These are phyloP conservation scores for Aspergillus oerlinghausenensis DNA, from an alignment of 2,329 filamentous ascomycete species.

Conservation along the genomic window DNA sequence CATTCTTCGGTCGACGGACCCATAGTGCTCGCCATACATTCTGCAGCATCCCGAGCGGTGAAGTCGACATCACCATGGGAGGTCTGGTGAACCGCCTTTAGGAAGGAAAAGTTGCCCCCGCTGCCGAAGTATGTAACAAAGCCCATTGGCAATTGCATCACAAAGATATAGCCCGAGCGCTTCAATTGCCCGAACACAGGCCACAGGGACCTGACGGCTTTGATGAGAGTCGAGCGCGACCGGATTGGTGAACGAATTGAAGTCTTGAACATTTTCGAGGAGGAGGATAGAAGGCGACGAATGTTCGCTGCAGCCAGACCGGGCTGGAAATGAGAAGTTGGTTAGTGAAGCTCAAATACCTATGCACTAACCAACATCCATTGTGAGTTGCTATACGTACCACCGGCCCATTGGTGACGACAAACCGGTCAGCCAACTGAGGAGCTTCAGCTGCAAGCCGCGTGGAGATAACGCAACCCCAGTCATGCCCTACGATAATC, in stretches of 20 bases:
- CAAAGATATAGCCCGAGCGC: slow-evolving; percentile 53
- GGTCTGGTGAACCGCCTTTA: slow-evolving; percentile 39
- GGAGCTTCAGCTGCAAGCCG: slow-evolving; percentile 57
- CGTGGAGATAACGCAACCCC: slow-evolving; percentile 50
- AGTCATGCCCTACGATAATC: slow-evolving; percentile 52
- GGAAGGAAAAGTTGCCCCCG: slow-evolving; percentile 48
- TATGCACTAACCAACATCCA: background rate
- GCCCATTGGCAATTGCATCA: slow-evolving; percentile 47
- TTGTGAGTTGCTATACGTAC: slow-evolving; percentile 34
- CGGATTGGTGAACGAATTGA: slow-evolving; percentile 41
- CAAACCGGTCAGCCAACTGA: slow-evolving; percentile 52
- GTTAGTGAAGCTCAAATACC: background rate
- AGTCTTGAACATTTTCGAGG: slow-evolving; percentile 48
- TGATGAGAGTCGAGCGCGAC: slow-evolving; percentile 43
- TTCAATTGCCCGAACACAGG: slow-evolving; percentile 47
- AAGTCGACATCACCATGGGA: slow-evolving; percentile 33
- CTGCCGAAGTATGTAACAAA: slow-evolving; percentile 43
- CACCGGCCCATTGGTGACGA: slow-evolving; percentile 51
- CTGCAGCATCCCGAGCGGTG: slow-evolving; percentile 35
- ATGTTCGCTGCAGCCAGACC: slow-evolving; percentile 42
- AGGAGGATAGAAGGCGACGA: slow-evolving; percentile 36
- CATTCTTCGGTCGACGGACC: slow-evolving; percentile 49
- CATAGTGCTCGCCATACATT: slow-evolving; percentile 48
- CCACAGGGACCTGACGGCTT: slow-evolving; percentile 39
- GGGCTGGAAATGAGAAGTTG: slow-evolving; percentile 28